Evolutionary conservation across 306 rosid genomes (phyloP).

Genomic region (Trifolium pratense): DNA sequence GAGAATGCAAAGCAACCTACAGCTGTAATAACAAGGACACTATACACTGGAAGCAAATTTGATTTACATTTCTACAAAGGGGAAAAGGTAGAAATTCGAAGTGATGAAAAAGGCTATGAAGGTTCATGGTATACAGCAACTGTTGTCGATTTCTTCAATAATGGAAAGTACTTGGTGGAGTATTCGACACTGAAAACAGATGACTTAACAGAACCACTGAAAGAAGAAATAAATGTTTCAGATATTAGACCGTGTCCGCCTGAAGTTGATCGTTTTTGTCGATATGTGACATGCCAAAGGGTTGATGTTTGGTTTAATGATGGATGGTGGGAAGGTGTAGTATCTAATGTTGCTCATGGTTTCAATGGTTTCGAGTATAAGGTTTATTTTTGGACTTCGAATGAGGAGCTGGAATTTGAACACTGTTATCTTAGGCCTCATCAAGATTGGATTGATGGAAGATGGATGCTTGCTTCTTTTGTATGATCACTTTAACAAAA

Average conservation of each 20-base stretch:
- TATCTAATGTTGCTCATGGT: constrained; percentile 36
- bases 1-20: constrained; percentile 25
- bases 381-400: constrained; percentile 48
- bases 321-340: constrained; percentile 59
- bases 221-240: constrained; percentile 47
- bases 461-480: constrained; percentile 45
- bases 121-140: constrained; percentile 52
- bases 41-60: constrained; percentile 6
- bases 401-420: constrained; percentile 47
- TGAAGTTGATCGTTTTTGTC: constrained; percentile 11
- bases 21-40: constrained; percentile 4
- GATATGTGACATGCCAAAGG: constrained; percentile 21
- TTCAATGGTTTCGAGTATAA: constrained; percentile 38
- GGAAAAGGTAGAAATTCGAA: constrained; percentile 47
- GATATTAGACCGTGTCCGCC: constrained; percentile 54
- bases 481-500: constrained; percentile 23
- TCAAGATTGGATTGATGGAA: constrained; percentile 52
- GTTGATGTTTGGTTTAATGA: constrained; percentile 56
- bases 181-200: constrained; percentile 53
- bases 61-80: constrained; percentile 33
- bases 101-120: constrained; percentile 53
- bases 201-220: constrained; percentile 45
- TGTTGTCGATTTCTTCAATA: constrained; percentile 29
- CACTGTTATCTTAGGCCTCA: constrained; percentile 52
- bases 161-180: constrained; percentile 50